Evolutionary conservation across 2,329 filamentous ascomycete species (phyloP).

Genomic region (Colletotrichum spinosum): DNA sequence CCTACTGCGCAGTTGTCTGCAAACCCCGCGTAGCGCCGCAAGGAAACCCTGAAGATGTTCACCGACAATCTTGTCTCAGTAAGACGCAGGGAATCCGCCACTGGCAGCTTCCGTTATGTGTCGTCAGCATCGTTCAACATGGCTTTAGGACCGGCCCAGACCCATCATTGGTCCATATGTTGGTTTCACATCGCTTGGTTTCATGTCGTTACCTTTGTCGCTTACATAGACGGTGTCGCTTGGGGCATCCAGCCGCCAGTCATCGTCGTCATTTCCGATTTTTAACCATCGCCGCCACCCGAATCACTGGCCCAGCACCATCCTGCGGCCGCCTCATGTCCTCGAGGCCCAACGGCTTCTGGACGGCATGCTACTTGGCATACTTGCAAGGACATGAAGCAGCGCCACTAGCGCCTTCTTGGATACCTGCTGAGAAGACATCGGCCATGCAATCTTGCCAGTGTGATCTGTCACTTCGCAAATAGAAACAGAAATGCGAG

Average conservation of each 20-base stretch:
- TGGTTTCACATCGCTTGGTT: constrained; percentile 26
- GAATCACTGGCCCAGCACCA: not conserved
- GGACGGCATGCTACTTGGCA: constrained; percentile 1
- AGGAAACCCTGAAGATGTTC: constrained; percentile 2
- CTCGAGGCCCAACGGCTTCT: constrained; percentile 2
- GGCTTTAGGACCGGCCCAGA: constrained; percentile 3
- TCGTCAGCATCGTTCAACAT: constrained; percentile 6
- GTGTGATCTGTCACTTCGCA: constrained; percentile 29
- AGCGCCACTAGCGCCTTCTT: too few relatives aligned
- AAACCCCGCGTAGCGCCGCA: not conserved
- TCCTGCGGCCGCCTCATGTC: not conserved
- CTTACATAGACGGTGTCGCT: too few relatives aligned
- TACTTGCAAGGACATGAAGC: too few relatives aligned
- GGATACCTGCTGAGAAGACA: constrained; percentile 3
- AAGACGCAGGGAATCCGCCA: constrained; percentile 7
- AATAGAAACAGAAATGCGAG: constrained; percentile 17
- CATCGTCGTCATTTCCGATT: constrained; percentile 28
- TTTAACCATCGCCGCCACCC: constrained; percentile 4
- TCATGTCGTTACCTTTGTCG: constrained; percentile 10
- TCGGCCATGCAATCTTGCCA: constrained; percentile 9
- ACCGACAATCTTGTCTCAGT: constrained; percentile 14
- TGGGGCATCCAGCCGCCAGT: not conserved
- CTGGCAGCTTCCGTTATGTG: not conserved
- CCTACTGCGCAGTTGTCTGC: not conserved
- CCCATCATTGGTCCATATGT: constrained; percentile 12